phyloP scores from a whole-genome alignment of 176 grass and related monocot genomes.

The Ensete glaucum region DNA sequence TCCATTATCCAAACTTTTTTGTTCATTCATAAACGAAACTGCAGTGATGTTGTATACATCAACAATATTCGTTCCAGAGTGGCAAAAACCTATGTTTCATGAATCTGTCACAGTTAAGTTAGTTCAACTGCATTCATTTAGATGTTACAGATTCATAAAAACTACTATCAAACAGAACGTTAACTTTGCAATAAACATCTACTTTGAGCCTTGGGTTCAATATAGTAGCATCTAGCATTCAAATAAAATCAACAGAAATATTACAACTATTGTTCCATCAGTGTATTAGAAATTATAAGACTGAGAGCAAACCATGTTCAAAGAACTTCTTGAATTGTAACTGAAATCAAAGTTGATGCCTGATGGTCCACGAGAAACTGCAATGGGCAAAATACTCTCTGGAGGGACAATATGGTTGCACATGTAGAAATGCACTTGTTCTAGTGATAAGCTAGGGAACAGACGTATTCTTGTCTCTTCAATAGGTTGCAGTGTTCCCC shows the following conservation, averaged over 20 bases:
- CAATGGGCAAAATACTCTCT: conserved; percentile 81
- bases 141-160: neutral
- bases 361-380: conserved; percentile 75
- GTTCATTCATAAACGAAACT: no score
- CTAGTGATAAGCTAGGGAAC: conserved; percentile 38
- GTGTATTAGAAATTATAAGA: neutral
- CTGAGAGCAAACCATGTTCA: conserved; percentile 43
- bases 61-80: neutral
- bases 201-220: neutral
- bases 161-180: neutral
- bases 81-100: neutral
- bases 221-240: neutral
- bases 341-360: conserved; percentile 96
- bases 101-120: neutral
- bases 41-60: no score
- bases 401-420: conserved; percentile 93
- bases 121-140: neutral
- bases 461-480: conserved; percentile 89
- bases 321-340: conserved; percentile 70
- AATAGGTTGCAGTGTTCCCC: conserved; percentile 91
- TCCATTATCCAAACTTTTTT: no score
- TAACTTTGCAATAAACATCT: neutral
- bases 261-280: neutral
- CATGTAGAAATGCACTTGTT: conserved; percentile 65
- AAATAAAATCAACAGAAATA: neutral